Evolutionary conservation across 163 green algal species (phyloP), one percentile per base, ranked within the genome.

Genomic region (Scenedesmus sp.): DNA sequence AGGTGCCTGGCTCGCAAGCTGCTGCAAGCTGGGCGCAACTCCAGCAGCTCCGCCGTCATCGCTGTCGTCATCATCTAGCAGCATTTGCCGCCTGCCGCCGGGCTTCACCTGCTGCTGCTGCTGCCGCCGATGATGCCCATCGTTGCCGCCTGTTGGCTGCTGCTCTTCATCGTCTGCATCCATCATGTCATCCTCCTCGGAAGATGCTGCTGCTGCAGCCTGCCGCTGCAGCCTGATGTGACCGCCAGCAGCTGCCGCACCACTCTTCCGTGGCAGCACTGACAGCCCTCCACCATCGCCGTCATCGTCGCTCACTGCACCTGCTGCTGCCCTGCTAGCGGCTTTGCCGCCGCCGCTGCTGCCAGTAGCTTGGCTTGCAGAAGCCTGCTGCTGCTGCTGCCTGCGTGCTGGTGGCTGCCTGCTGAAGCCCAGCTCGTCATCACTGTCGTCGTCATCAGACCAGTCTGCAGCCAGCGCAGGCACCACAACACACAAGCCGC

Each of bases 361-460:
- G 59, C 59, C 59, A 72, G 80, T 35, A n/a, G 49, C 49, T 86
- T 35, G 20, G 30, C 44, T 73, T 73, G 78, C 37, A 37, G 42
- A 13, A 22, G 16, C 44, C 30, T 6, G 26, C 40, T 65, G 84
- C 84, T 89, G 84, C 40, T 82, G 84, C 65, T 83, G 61, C 40
- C 20, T 72, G 59, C 59, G 59, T 72, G 59, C 59, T 72, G 59
- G 59, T 33, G 59, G 59, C 59, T 72, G 59, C 59, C 56, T 83
- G 84, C 56, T 68, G 26, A 43, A 49, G 42, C n/a, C 56, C 35
- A 53, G 16, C 26, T 82, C 84, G 30, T 83, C 84, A 68, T 83
- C 84, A 33, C 33, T 46, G 76, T 83, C 84, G 46, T 88, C 83
- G 16, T 88, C 82, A 33, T 88, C 84, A 37, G 84, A 89, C 84